phyloP scores from a whole-genome alignment of 2,329 filamentous ascomycete species.

The Ascochyta viciae-villosae region DNA sequence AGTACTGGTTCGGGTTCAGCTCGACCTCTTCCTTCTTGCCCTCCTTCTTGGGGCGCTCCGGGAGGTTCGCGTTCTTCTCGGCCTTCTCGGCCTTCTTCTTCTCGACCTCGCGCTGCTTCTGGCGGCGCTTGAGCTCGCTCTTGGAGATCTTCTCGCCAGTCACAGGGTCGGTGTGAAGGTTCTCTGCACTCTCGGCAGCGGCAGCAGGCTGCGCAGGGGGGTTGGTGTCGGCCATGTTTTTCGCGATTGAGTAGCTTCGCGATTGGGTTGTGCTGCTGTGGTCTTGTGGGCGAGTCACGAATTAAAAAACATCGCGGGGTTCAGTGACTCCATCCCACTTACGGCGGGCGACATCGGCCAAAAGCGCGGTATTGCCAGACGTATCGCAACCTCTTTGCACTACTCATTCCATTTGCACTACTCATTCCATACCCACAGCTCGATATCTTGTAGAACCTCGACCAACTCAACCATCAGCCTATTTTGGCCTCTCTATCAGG shows the following conservation, averaged over 20 bases:
- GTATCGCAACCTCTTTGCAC: too few relatives aligned
- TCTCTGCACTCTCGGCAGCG: conserved; percentile 50
- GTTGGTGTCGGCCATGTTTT: conserved; percentile 45
- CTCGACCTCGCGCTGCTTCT: conserved; percentile 93
- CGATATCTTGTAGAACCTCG: too few relatives aligned
- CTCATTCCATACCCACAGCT: too few relatives aligned
- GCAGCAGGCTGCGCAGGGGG: conserved; percentile 32
- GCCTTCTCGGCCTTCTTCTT: conserved; percentile 86
- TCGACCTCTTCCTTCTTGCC: conserved; percentile 69
- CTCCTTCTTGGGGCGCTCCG: conserved; percentile 64
- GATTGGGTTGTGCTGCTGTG: conserved; percentile 17
- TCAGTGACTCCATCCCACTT: not conserved
- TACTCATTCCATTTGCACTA: too few relatives aligned
- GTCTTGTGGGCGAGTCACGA: conserved; percentile 26
- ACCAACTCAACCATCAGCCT: too few relatives aligned
- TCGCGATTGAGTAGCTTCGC: conserved; percentile 21
- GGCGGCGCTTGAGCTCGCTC: conserved; percentile 81
- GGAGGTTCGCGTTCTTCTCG: conserved; percentile 60
- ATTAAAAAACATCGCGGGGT: conserved; percentile 17
- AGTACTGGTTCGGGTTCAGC: conserved; percentile 85
- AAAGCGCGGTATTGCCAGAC: not conserved
- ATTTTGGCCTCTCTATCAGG: too few relatives aligned
- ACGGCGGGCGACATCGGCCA: not conserved
- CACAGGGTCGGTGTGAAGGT: conserved; percentile 87
- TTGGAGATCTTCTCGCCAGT: conserved; percentile 80